phyloP scores from a whole-genome alignment of 495 filamentous ascomycete genomes.

The Annulohypoxylon moriforme region DNA sequence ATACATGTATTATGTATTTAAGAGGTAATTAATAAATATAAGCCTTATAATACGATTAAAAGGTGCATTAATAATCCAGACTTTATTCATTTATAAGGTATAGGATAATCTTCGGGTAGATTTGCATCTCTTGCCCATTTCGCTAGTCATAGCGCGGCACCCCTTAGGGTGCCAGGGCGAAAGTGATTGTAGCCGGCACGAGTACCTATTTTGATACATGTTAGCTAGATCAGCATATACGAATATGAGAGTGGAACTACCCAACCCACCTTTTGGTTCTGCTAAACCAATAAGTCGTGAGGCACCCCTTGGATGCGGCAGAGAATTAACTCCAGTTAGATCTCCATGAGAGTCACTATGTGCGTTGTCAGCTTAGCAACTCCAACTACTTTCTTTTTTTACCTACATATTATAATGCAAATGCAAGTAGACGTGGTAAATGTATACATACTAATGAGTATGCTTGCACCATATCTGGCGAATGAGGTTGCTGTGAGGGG shows the following conservation, averaged over 20 bases:
- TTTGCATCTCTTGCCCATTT: too few species aligned
- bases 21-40: too few species aligned
- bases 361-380: not conserved
- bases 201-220: too few species aligned
- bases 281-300: not conserved
- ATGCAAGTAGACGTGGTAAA: not conserved
- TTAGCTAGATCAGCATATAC: not conserved
- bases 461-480: not conserved
- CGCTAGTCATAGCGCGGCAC: too few species aligned
- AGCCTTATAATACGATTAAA: too few species aligned
- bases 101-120: too few species aligned
- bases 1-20: too few species aligned
- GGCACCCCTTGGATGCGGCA: not conserved
- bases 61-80: too few species aligned
- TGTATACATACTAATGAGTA: not conserved
- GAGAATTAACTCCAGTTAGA: not conserved
- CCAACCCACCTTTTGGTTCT: not conserved
- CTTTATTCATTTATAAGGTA: too few species aligned
- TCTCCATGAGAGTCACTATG: too few species aligned
- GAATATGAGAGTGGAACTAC: not conserved
- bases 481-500: conserved; percentile 13
- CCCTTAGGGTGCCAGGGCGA: too few species aligned
- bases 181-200: too few species aligned
- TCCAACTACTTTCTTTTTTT: conserved; percentile 1
- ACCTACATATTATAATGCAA: not conserved